phyloP scores from a whole-genome alignment of 2,329 filamentous ascomycete species.

The Ophiostoma piceae region DNA sequence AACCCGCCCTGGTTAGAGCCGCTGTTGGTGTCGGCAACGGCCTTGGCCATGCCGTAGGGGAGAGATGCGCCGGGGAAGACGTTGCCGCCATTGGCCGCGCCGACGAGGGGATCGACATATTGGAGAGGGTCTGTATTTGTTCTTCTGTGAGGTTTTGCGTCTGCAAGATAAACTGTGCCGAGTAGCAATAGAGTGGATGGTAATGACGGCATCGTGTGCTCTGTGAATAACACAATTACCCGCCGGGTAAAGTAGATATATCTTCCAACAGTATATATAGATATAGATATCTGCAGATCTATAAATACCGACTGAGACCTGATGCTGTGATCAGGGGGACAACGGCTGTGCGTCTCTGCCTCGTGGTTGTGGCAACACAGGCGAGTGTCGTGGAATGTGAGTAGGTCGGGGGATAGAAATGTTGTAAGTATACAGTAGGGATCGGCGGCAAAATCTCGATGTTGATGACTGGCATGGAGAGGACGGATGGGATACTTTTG shows the following conservation, averaged over 20 bases:
- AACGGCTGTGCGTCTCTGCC: not conserved
- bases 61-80: slow-evolving; percentile 41
- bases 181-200: not conserved
- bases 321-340: not conserved
- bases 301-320: not conserved
- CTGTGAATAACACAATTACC: not conserved
- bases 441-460: not conserved
- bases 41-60: slow-evolving; percentile 51
- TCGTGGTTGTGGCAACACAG: not conserved
- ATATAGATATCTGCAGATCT: not conserved
- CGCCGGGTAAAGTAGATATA: not conserved
- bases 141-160: not conserved
- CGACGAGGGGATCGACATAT: slow-evolving; percentile 40
- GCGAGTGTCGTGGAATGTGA: not conserved
- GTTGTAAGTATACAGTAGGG: not conserved
- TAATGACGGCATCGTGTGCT: not conserved
- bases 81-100: slow-evolving; percentile 33
- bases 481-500: not conserved
- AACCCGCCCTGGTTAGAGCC: slow-evolving; percentile 54
- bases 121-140: slow-evolving; percentile 23
- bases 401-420: not conserved
- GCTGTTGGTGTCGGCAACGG: slow-evolving; percentile 51
- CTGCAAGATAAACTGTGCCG: slow-evolving; percentile 8
- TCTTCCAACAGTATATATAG: not conserved
- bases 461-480: not conserved